Evolutionary conservation across 371 early-diverging fungal species (phyloP).

Genomic region (Agmasoma carcini): DNA sequence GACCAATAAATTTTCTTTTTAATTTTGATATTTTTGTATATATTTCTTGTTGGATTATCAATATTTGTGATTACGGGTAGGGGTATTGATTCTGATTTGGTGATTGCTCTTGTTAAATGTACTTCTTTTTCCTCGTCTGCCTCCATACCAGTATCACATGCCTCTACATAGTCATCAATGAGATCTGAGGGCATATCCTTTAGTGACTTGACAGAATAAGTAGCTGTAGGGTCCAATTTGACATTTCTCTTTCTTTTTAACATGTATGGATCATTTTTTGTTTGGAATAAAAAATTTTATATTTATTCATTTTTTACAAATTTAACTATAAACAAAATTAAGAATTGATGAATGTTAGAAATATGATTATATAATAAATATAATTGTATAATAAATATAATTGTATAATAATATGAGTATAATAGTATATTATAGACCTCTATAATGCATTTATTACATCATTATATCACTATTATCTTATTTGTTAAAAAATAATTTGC

Average conservation of each 20-base stretch:
- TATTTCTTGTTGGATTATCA: conserved; percentile 1
- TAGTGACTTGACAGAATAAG: conserved; percentile 10
- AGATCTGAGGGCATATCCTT: not conserved
- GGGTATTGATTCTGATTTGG: conserved; percentile 27
- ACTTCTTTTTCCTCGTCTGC: conserved; percentile 49
- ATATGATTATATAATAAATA: too few species aligned
- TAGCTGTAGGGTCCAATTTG: conserved; percentile 7
- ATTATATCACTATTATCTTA: too few species aligned
- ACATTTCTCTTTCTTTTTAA: conserved; percentile 29
- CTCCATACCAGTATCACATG: conserved; percentile 44
- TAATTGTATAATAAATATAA: too few species aligned
- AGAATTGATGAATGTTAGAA: too few species aligned
- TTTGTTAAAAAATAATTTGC: too few species aligned
- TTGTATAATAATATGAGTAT: too few species aligned
- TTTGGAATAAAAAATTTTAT: too few species aligned
- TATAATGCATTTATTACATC: too few species aligned
- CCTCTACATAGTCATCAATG: conserved; percentile 35
- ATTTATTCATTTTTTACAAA: too few species aligned
- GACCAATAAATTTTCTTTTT: conserved; percentile 22
- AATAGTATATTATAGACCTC: too few species aligned
- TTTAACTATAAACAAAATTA: too few species aligned
- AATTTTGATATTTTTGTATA: conserved; percentile 1
- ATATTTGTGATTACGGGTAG: conserved; percentile 37
- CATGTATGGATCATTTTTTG: conserved; percentile 3
- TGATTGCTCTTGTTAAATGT: conserved; percentile 42